phyloP scores from a whole-genome alignment of 371 early-diverging fungal genomes.

The Mortierella sp. region DNA sequence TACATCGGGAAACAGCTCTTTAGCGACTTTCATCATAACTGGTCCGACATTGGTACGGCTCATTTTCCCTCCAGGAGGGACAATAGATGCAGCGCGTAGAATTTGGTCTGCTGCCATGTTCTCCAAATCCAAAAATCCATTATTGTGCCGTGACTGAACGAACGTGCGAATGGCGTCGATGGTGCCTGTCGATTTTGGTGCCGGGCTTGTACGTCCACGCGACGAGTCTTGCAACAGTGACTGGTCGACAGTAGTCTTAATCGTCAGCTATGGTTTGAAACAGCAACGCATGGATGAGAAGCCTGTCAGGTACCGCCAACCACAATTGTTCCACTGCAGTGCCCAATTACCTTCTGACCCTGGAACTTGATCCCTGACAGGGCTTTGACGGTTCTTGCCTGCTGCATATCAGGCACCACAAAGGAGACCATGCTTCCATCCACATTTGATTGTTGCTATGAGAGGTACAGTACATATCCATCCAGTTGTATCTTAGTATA shows the following conservation, averaged over 20 bases:
- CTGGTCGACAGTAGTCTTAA: conserved; percentile 25
- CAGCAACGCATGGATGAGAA: too few species aligned
- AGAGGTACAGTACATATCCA: too few species aligned
- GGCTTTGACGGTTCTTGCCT: conserved; percentile 12
- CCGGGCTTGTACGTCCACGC: background rate
- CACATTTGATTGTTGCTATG: conserved; percentile 21
- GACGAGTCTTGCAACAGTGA: background rate
- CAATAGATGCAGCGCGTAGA: conserved; percentile 18
- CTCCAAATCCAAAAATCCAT: conserved; percentile 30
- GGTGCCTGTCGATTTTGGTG: conserved; percentile 3
- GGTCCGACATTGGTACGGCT: conserved; percentile 17
- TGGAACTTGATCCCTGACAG: conserved; percentile 15
- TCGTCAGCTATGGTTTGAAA: conserved; percentile 18
- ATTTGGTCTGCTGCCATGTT: conserved; percentile 28
- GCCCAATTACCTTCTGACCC: conserved; percentile 6
- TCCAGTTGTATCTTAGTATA: too few species aligned
- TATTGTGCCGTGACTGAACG: conserved; percentile 19
- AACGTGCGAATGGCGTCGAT: conserved; percentile 26
- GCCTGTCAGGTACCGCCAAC: too few species aligned
- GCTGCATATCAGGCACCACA: conserved; percentile 4
- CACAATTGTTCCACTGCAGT: too few species aligned
- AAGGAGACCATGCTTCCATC: conserved; percentile 13
- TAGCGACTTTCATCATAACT: conserved; percentile 34
- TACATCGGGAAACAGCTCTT: conserved; percentile 30
- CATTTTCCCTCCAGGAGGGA: conserved; percentile 16